A percentile compares a stretch with the other conserved stretches of the same genome.
These are phyloP conservation scores for Albugo laibachii DNA, from an alignment of 352 stramenopile genomes.

Conservation along the genomic window DNA sequence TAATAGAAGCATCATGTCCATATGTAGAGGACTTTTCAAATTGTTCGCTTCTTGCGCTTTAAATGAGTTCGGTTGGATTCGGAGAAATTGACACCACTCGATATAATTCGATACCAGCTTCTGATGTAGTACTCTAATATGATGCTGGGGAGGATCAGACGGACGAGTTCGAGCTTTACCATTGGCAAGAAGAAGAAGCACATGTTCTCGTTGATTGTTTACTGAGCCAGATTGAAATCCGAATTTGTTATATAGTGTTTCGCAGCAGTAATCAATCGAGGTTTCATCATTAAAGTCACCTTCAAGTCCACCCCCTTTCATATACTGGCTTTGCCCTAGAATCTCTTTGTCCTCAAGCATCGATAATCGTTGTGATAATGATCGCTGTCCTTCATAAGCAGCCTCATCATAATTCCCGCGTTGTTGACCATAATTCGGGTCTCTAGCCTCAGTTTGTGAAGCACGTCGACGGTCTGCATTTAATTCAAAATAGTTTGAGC, in stretches of 20 bases:
- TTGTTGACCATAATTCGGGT: neutral
- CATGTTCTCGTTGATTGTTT: slow-evolving; percentile 68
- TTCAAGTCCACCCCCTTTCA: neutral
- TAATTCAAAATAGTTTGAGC: slow-evolving; percentile 71
- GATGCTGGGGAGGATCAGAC: slow-evolving; percentile 23
- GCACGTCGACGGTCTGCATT: slow-evolving; percentile 37
- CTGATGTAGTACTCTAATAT: slow-evolving; percentile 37
- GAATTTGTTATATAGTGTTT: slow-evolving; percentile 61
- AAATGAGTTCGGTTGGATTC: slow-evolving; percentile 56
- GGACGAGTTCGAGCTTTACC: slow-evolving; percentile 24
- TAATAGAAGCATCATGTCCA: slow-evolving; percentile 93
- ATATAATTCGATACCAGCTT: slow-evolving; percentile 62
- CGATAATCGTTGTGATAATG: neutral
- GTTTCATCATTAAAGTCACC: slow-evolving; percentile 29
- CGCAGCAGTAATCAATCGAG: slow-evolving; percentile 68
- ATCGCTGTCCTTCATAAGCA: neutral
- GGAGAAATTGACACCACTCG: slow-evolving; percentile 55
- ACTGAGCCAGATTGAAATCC: slow-evolving; percentile 70
- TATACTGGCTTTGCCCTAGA: too few relatives aligned
- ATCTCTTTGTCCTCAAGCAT: too few relatives aligned
- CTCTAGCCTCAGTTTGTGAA: neutral
- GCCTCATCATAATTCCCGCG: neutral
- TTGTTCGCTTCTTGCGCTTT: slow-evolving; percentile 3
- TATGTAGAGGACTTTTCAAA: slow-evolving; percentile 23
- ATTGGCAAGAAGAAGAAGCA: slow-evolving; percentile 62